These are phyloP conservation scores for Chlamydomonas asymmetrica DNA, from an alignment of 139 green algal species.

Conservation along the genomic window DNA sequence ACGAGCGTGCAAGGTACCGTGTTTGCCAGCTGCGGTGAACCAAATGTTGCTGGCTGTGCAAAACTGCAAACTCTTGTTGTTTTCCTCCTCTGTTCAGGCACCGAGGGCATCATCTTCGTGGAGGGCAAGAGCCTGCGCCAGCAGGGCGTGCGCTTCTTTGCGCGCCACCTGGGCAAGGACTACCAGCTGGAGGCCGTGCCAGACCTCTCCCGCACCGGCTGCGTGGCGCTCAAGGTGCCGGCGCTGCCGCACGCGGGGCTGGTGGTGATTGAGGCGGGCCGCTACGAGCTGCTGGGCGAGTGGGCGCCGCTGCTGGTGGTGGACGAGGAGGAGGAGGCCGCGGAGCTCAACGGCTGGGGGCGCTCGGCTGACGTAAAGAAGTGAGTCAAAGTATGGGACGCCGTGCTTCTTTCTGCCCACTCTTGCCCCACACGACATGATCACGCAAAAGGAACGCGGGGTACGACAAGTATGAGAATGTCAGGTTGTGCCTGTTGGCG, in stretches of 20 bases:
- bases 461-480: neutral
- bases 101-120: neutral
- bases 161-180: slow-evolving; percentile 7
- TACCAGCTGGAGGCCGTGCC: neutral
- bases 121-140: neutral
- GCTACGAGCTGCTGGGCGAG: slow-evolving; percentile 15
- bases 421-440: neutral
- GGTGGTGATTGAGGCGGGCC: slow-evolving; percentile 19
- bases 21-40: too few relatives aligned
- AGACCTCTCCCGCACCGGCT: neutral
- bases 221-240: neutral
- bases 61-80: too few relatives aligned
- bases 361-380: neutral
- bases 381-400: too few relatives aligned
- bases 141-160: neutral
- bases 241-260: neutral
- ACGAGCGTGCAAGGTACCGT: too few relatives aligned
- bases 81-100: too few relatives aligned
- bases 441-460: neutral
- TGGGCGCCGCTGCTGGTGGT: slow-evolving; percentile 9
- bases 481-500: neutral
- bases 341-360: slow-evolving; percentile 5
- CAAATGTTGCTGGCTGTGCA: too few relatives aligned
- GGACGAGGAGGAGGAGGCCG: neutral
- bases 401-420: too few relatives aligned